These are phyloP conservation scores for Vitis vinifera DNA, from an alignment of 164 flowering plant genomes.

Conservation along the genomic window ASM3070453v1 NC_081807.1:10073501-10074000, in stretches of 20 bases:
- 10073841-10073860: slow-evolving; percentile 42
- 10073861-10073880: slow-evolving; percentile 26
- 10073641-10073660: slow-evolving; percentile 31
- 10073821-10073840: slow-evolving; percentile 36
- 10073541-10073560: slow-evolving; percentile 31
- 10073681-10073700: slow-evolving; percentile 20
- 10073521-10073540: slow-evolving; percentile 24
- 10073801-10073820: slow-evolving; percentile 41
- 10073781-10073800: slow-evolving; percentile 23
- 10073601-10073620: slow-evolving; percentile 24
- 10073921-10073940: slow-evolving; percentile 12
- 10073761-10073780: slow-evolving; percentile 32
- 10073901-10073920: slow-evolving; percentile 4
- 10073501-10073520: slow-evolving; percentile 41
- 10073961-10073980: slow-evolving; percentile 19
- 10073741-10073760: slow-evolving; percentile 25
- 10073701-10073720: slow-evolving; percentile 13
- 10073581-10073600: slow-evolving; percentile 24
- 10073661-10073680: slow-evolving; percentile 27
- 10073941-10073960: slow-evolving; percentile 12
- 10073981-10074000: slow-evolving; percentile 57
- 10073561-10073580: slow-evolving; percentile 12
- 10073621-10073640: slow-evolving; percentile 1
- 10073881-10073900: slow-evolving; percentile 9
- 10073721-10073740: slow-evolving; percentile 41